These are phyloP conservation scores for Epichloe sp. DNA, from an alignment of 2,329 filamentous ascomycete genomes.

Conservation along the genomic window DNA sequence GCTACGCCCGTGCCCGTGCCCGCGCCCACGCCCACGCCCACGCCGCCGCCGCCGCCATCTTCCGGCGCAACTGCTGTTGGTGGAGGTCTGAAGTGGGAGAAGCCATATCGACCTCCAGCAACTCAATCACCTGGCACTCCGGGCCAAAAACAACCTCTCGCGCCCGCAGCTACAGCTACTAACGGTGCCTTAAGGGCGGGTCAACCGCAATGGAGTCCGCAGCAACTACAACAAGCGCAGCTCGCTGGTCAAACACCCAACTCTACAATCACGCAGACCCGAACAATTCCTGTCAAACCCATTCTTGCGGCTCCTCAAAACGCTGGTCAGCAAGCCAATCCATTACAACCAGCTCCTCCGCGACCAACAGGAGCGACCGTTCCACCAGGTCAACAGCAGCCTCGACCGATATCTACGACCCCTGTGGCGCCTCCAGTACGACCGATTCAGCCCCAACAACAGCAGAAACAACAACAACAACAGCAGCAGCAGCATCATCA, in stretches of 20 bases:
- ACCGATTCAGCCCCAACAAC: constrained; percentile 19
- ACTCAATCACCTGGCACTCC: constrained; percentile 6
- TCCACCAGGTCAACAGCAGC: constrained; percentile 16
- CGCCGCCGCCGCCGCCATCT: neutral
- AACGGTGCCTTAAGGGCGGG: neutral
- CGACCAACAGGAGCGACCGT: constrained; percentile 15
- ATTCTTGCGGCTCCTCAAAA: constrained; percentile 23
- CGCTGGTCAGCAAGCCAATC: constrained; percentile 21
- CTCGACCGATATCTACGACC: constrained; percentile 19
- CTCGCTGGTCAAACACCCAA: neutral
- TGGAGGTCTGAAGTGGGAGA: constrained; percentile 26
- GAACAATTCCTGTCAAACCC: constrained; percentile 15
- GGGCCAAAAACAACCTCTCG: constrained; percentile 9
- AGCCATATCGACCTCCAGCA: constrained; percentile 25
- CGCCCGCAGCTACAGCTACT: neutral
- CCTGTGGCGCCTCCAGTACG: constrained; percentile 22
- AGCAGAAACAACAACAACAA: constrained; percentile 11
- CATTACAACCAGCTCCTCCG: constrained; percentile 22
- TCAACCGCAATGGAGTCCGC: constrained; percentile 6
- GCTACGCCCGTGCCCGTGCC: constrained; percentile 8
- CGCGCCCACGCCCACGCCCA: neutral
- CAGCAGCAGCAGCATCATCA: too few relatives aligned
- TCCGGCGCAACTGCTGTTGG: neutral
- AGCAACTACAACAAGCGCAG: constrained; percentile 8
- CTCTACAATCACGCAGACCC: constrained; percentile 7